Evolutionary conservation across 139 green algal genomes (phyloP), one percentile per base, ranked within the genome.

Genomic region (Chlamydomonas incerta): DNA sequence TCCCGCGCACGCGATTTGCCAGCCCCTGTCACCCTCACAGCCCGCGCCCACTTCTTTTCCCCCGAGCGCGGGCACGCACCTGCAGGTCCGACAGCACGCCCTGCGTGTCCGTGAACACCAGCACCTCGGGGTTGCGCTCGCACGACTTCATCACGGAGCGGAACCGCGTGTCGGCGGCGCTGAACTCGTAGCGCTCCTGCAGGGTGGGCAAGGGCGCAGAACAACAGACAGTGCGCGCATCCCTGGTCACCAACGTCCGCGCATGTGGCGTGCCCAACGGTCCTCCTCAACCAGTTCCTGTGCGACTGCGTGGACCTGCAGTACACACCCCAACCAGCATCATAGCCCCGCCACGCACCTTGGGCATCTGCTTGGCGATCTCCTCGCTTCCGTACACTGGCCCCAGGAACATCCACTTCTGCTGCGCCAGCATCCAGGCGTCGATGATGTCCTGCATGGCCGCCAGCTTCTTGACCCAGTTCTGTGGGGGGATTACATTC

Each of bases 341-440:
- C n/a, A n/a, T n/a, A n/a, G n/a, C n/a, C n/a, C n/a, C n/a, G n/a
- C n/a, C 41, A 69, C 66, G 15, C 68, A 87, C 82, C 55, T 92
- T 90, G 28, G 86, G 89, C 86, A 92, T 89, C 70, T 90, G 81
- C 86, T 90, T 88, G 35, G 73, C 72, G 33, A 92, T 90, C 47
- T 92, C 89, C 33, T 90, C 82, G n/a, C 66, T 87, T 33, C 87
- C 87, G 70, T 91, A 94, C 65, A 94, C 88, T 1, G 91, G 91
- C 26, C 90, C 88, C 9, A 94, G 81, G 85, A 91, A 94, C 91
- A 94, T 91, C 91, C 91, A 94, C 81, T 92, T 91, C 37, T 81
- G 47, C 85, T 94, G 90, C 20, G 72, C 83, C 18, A 84, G 72
- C 46, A 93, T 77, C 90, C 90, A 93, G 13, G 66, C 85, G 58